Base-by-base conservation (phyloP, 2,329 filamentous ascomycete species). In the Harringtonia lauricola region DNA sequence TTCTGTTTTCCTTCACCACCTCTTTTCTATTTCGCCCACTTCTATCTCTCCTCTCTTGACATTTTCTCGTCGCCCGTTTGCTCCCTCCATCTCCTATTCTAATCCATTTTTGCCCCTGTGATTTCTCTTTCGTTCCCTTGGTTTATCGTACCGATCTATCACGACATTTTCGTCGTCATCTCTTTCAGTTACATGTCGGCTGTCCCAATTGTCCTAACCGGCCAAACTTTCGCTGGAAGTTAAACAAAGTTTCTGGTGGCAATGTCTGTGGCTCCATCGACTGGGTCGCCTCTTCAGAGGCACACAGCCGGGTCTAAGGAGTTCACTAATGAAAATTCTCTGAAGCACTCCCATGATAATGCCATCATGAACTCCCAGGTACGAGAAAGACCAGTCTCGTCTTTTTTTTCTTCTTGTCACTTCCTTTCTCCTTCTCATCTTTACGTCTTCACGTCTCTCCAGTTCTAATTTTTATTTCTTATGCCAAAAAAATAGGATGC, bases 271-370 rank as follows among this genome's bases (percentile, higher is more conserved):
- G 55, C 52, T 48, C 54, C 54, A 34, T 61, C 63, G 22, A 62
- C 62, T 21, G 67, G 64, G 37, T 70, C 69, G 41, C 66, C 67
- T 17, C 57, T 54, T 41, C 54, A 63, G 43, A 62, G 61, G 47
- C 65, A 60, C 24, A 47, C 56, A 24, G 54, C 55, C 10, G 51
- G 54, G 17, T 51, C 57, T 49, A 63, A 59, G 53, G 52, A 36
- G 47, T 50, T 31, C 51, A 53, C 8, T 56, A 57, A 64, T 46
- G 63, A 66, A 49, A 65, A 65, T 41, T 41, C 55, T 37, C 14
- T 28, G n/a, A 62, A 56, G 49, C 50, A 57, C 39, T 58, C 61
- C 35, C 64, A 65, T 46, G 64, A 67, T 44, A 57, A 57, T 35
- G 18, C 39, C 18, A 38, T 53, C 46, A 54, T 56, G 42, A 42